These are phyloP conservation scores for Aspergillus conjunctus DNA, from an alignment of 495 filamentous ascomycete species.

Conservation along the genomic window DNA sequence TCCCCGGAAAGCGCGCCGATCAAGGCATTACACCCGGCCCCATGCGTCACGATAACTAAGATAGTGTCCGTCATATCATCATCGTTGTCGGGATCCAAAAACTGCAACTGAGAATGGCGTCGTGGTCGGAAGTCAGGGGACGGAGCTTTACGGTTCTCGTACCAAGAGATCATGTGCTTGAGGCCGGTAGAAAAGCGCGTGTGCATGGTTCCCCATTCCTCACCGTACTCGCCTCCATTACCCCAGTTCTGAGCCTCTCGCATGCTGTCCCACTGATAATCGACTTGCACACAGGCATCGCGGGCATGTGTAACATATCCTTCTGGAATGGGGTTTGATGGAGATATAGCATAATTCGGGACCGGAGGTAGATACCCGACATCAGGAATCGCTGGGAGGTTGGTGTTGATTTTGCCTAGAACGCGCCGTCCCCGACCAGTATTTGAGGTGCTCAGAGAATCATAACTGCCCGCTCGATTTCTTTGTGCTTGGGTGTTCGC, in stretches of 20 bases:
- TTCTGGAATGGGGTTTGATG: conserved; percentile 74
- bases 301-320: conserved; percentile 93
- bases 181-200: conserved; percentile 79
- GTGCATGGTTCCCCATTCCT: conserved; percentile 97
- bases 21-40: conserved; percentile 95
- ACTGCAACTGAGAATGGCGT: conserved; percentile 24
- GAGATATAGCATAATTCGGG: conserved; percentile 81
- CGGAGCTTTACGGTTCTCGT: conserved; percentile 58
- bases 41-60: conserved; percentile 91
- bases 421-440: conserved; percentile 22
- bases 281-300: conserved; percentile 80
- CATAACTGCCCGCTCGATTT: conserved; percentile 38
- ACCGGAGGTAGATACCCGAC: conserved; percentile 69
- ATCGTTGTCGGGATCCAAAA: conserved; percentile 53
- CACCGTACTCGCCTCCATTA: conserved; percentile 81
- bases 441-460: conserved; percentile 25
- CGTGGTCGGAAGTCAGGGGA: conserved; percentile 15
- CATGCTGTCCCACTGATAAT: conserved; percentile 96
- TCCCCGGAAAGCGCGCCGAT: conserved; percentile 88
- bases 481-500: conserved; percentile 21
- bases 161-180: conserved; percentile 78
- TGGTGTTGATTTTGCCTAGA: conserved; percentile 36
- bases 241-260: conserved; percentile 75
- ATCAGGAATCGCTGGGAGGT: conserved; percentile 31
- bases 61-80: conserved; percentile 72